phyloP scores from a whole-genome alignment of 2,329 filamentous ascomycete species.

The Ophiocordyceps unilateralis region DNA sequence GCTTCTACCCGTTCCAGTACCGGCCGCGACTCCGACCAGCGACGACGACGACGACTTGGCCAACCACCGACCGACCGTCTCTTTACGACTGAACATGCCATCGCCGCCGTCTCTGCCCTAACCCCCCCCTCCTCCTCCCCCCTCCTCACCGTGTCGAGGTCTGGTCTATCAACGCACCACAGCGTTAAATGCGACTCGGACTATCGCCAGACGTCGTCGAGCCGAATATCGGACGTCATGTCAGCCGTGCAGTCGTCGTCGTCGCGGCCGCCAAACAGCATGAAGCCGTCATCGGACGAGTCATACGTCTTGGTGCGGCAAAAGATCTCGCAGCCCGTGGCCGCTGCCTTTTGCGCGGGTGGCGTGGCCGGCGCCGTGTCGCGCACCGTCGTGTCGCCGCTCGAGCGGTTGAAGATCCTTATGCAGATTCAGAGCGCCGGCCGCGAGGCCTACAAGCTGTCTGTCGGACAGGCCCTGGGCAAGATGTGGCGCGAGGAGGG shows the following conservation, averaged over 20 bases:
- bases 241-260: conserved; percentile 12
- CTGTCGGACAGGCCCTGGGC: conserved; percentile 67
- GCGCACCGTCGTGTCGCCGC: conserved; percentile 85
- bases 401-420: conserved; percentile 94
- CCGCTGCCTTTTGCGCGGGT: conserved; percentile 85
- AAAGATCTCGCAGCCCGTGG: conserved; percentile 60
- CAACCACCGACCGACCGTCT: neutral
- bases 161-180: no score
- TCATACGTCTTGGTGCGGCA: conserved; percentile 21
- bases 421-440: conserved; percentile 89
- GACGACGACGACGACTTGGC: neutral
- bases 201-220: neutral
- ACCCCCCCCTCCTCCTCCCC: neutral
- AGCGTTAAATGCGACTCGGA: neutral
- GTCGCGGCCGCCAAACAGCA: conserved; percentile 7
- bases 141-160: neutral
- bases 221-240: no score
- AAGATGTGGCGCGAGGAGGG: conserved; percentile 98
- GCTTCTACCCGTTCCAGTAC: neutral
- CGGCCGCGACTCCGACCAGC: neutral
- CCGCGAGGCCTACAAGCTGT: conserved; percentile 83
- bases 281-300: conserved; percentile 10
- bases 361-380: conserved; percentile 95
- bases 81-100: neutral
- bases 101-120: neutral